These are phyloP conservation scores for Chlamydomonas eustigma DNA, from an alignment of 139 green algal genomes.

Conservation along the genomic window DNA sequence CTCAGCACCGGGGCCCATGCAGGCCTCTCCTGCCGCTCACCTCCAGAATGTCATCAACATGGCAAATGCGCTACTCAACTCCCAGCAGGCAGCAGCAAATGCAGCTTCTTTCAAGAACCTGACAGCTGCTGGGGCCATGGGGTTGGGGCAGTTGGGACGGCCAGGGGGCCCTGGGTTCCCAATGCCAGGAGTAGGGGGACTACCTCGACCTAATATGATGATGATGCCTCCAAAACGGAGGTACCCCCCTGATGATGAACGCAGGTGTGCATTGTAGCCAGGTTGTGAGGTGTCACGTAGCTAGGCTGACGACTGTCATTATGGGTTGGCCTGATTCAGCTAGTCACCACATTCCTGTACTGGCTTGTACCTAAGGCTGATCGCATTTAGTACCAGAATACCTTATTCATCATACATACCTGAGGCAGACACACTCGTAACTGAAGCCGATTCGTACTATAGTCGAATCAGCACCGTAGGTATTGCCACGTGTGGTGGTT, in stretches of 20 bases:
- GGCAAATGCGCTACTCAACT: not conserved
- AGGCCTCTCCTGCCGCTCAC: not conserved
- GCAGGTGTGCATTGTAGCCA: not conserved
- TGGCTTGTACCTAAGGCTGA: not conserved
- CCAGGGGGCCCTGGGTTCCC: not conserved
- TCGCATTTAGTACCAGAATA: too few relatives aligned
- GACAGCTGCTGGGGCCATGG: not conserved
- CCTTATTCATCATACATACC: too few relatives aligned
- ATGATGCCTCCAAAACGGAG: not conserved
- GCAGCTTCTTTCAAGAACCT: not conserved
- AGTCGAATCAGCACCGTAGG: too few relatives aligned
- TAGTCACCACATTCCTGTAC: not conserved
- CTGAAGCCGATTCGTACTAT: too few relatives aligned
- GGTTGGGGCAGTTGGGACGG: not conserved
- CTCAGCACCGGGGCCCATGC: too few relatives aligned
- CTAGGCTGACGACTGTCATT: not conserved
- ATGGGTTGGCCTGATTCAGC: not conserved
- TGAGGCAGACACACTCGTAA: too few relatives aligned
- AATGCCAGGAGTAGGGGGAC: not conserved
- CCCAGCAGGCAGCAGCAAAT: not conserved
- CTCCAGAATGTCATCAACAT: not conserved
- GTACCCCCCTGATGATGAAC: not conserved
- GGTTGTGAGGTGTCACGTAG: not conserved
- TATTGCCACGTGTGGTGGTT: too few relatives aligned
- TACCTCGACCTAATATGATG: not conserved